Conservation (phyloP, 169 alveolate species). For the Eimeria sp. region DNA sequence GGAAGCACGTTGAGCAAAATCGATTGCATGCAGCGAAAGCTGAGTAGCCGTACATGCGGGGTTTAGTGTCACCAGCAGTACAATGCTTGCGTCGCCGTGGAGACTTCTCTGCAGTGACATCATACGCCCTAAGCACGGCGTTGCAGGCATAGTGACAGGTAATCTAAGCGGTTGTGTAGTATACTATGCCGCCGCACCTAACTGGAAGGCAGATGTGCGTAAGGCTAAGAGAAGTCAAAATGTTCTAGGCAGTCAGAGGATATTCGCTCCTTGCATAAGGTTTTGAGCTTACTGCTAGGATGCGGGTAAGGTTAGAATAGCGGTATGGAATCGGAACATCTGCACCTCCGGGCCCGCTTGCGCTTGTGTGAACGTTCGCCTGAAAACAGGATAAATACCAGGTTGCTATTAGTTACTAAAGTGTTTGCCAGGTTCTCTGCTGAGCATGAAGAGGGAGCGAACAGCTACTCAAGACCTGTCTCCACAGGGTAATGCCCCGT, state of each 20-base stretch:
- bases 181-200: not conserved
- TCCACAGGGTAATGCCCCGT: not conserved
- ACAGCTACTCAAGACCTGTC: not conserved
- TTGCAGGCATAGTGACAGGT: not conserved
- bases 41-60: slow-evolving; percentile 74
- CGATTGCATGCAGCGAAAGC: slow-evolving; percentile 75
- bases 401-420: not conserved
- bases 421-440: not conserved
- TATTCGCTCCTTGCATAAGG: not conserved
- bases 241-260: not conserved
- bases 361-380: not conserved
- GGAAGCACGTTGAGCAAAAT: slow-evolving; percentile 72
- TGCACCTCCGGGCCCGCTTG: not conserved
- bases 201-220: not conserved
- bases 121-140: not conserved
- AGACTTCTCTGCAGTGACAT: slow-evolving; percentile 37
- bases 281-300: slow-evolving; percentile 34
- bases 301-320: slow-evolving; percentile 70
- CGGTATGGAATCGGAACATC: slow-evolving; percentile 72
- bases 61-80: slow-evolving; percentile 57
- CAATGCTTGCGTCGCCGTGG: slow-evolving; percentile 67
- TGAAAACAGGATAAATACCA: not conserved
- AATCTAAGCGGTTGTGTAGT: not conserved
- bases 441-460: not conserved
- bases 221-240: not conserved